Percentiles rank a stretch among this genome's conserved stretches.
phyloP scores from a whole-genome alignment of 176 grass and related monocot genomes.

The Hordeum marinum region DNA sequence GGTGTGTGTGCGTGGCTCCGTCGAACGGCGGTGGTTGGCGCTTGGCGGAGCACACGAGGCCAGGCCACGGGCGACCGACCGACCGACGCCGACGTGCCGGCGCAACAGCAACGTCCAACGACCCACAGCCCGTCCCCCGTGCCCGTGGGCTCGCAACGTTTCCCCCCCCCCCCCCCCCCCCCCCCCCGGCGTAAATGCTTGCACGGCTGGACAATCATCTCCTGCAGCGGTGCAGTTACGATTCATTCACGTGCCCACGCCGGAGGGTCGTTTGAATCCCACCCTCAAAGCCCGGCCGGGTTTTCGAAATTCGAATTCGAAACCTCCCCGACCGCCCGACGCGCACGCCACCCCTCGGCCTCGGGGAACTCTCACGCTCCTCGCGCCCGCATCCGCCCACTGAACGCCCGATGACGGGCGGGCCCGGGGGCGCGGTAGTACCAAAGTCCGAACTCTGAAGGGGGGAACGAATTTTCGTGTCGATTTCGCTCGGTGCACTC shows the following conservation, averaged over 20 bases:
- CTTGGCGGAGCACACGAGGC: neutral
- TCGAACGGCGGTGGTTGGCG: neutral
- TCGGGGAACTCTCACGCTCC: too few relatives aligned
- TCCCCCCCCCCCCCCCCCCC: neutral
- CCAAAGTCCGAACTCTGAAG: neutral
- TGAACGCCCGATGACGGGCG: neutral
- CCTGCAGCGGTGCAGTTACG: neutral
- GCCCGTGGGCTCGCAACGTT: neutral
- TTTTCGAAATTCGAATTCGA: constrained; percentile 12
- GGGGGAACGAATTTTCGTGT: neutral
- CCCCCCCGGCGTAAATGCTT: neutral
- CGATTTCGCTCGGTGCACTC: constrained; percentile 8
- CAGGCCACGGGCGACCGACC: neutral
- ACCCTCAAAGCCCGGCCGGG: constrained; percentile 1
- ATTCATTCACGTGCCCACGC: neutral
- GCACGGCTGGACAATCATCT: neutral
- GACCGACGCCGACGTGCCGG: neutral
- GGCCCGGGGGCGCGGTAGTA: neutral
- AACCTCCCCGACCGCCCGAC: neutral
- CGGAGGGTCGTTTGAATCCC: constrained; percentile 15
- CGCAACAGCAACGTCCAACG: neutral
- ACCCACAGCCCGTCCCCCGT: neutral
- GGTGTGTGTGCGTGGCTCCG: too few relatives aligned
- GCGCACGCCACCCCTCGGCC: neutral
- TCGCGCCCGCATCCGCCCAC: too few relatives aligned